phyloP scores from a whole-genome alignment of 345 rosid genomes.

The Eutrema heterophyllum region DNA sequence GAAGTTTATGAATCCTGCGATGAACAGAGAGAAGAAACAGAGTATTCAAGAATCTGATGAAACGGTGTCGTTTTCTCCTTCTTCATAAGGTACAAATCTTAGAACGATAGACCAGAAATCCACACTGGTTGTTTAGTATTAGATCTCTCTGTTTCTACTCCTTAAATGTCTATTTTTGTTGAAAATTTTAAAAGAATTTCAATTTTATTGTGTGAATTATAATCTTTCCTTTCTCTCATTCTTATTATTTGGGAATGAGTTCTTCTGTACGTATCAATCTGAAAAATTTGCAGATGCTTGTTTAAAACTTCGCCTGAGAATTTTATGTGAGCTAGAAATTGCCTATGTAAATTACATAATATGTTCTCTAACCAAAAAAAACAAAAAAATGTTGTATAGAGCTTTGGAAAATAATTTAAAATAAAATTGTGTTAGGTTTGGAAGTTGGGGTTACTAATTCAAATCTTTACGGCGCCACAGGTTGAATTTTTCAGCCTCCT shows the following conservation, averaged over 20 bases:
- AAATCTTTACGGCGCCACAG: constrained; percentile 29
- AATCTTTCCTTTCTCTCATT: background rate
- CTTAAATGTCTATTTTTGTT: constrained; percentile 2
- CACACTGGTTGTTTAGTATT: constrained; percentile 22
- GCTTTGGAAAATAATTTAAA: background rate
- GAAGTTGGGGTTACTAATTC: constrained; percentile 14
- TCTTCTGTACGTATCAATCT: constrained; percentile 22
- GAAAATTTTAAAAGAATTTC: constrained; percentile 10
- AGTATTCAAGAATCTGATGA: constrained; percentile 27
- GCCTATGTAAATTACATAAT: background rate
- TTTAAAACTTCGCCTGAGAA: background rate
- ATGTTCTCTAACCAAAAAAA: constrained; percentile 1
- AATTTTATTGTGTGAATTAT: constrained; percentile 27
- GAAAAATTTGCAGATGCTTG: constrained; percentile 6
- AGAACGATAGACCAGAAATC: constrained; percentile 42
- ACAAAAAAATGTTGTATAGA: background rate
- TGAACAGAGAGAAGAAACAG: constrained; percentile 37
- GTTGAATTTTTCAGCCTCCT: constrained; percentile 17
- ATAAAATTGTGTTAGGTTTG: constrained; percentile 20
- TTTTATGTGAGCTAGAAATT: background rate
- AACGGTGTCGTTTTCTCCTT: constrained; percentile 33
- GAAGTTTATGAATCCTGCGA: constrained; percentile 46
- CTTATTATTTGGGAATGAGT: constrained; percentile 15
- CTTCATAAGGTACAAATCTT: constrained; percentile 59
- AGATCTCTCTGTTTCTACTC: background rate